phyloP scores from a whole-genome alignment of 106 monocot species.

The Dioscorea zingiberensis region DNA sequence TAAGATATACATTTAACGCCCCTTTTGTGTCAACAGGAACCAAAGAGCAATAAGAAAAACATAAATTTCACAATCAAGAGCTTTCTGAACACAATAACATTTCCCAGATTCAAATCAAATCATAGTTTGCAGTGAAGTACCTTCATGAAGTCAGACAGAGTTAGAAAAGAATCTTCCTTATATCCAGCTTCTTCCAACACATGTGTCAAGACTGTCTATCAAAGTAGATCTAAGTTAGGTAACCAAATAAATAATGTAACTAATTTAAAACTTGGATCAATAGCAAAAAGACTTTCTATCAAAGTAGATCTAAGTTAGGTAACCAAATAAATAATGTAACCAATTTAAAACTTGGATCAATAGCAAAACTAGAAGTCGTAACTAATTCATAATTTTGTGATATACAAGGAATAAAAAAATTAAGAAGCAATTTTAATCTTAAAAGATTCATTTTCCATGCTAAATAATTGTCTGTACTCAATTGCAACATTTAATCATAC shows the following conservation, averaged over 20 bases:
- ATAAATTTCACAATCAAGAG: background rate
- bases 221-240: conserved; percentile 2
- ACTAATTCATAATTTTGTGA: too few relatives aligned
- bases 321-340: too few relatives aligned
- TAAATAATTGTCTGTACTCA: too few relatives aligned
- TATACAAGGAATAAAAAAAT: too few relatives aligned
- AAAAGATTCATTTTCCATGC: too few relatives aligned
- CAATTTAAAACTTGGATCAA: too few relatives aligned
- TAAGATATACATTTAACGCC: background rate
- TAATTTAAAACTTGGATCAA: too few relatives aligned
- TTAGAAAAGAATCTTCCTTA: conserved; percentile 27
- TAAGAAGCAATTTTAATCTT: too few relatives aligned
- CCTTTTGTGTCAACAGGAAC: background rate
- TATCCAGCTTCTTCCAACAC: conserved; percentile 75
- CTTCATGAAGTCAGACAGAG: conserved; percentile 56
- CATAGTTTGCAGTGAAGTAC: conserved; percentile 15
- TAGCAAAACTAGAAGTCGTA: too few relatives aligned
- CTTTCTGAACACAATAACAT: too few relatives aligned
- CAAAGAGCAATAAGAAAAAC: background rate
- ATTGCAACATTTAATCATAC: too few relatives aligned
- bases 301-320: conserved; percentile 2
- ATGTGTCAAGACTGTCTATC: conserved; percentile 43
- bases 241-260: too few relatives aligned
- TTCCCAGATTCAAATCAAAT: background rate
- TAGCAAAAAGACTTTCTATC: conserved; percentile 29